phyloP scores from a whole-genome alignment of 2,329 filamentous ascomycete species.

The Cladosporium sp. region DNA sequence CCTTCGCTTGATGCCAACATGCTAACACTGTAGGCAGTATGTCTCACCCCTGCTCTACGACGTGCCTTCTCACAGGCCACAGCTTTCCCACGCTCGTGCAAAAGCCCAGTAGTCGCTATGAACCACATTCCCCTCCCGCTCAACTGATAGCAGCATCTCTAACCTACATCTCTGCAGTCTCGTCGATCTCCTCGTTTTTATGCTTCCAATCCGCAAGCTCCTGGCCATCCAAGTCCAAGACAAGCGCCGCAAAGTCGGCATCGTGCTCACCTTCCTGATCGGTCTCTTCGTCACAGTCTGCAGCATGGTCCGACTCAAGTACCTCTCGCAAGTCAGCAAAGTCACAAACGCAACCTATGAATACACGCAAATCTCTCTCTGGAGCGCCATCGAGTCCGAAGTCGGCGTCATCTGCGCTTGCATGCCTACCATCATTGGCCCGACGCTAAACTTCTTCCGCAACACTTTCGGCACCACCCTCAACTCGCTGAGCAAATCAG shows the following conservation, averaged over 20 bases:
- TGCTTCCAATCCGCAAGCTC: not conserved
- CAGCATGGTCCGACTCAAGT: conserved; percentile 17
- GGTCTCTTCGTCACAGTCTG: conserved; percentile 21
- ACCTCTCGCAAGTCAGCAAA: conserved; percentile 11
- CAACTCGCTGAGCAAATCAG: not conserved
- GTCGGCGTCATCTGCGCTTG: conserved; percentile 22
- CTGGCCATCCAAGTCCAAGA: not conserved
- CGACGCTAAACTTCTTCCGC: not conserved
- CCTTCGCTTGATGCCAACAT: not conserved
- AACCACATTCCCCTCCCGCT: not conserved
- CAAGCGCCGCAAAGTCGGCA: not conserved
- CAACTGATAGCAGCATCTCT: not conserved
- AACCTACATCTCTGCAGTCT: not conserved
- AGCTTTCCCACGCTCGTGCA: not conserved
- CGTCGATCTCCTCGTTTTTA: not conserved
- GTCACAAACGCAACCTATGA: conserved; percentile 19
- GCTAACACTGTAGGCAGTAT: not conserved
- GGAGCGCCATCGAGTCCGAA: conserved; percentile 20
- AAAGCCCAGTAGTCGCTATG: not conserved
- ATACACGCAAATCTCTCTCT: conserved; percentile 19
- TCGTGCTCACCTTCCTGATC: conserved; percentile 6
- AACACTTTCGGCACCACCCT: not conserved
- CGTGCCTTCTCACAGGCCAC: not conserved
- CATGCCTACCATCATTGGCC: conserved; percentile 14
- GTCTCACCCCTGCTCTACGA: not conserved